Conservation (phyloP, 208 protist genomes). For the Porcisia hertigi region DNA sequence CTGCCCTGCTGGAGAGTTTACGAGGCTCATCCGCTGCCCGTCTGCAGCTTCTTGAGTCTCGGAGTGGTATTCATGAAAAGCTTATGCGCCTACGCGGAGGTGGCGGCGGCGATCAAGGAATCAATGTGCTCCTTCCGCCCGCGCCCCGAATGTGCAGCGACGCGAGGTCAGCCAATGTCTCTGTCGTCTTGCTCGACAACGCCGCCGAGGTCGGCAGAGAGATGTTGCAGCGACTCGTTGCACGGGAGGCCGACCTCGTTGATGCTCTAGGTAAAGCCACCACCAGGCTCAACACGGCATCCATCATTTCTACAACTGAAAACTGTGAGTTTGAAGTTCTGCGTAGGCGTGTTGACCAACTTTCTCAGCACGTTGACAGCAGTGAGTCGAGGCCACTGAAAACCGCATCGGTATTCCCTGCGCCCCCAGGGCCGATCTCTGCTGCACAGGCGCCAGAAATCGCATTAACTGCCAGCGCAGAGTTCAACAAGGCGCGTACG, state of each 20-base stretch:
- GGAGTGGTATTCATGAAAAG: neutral
- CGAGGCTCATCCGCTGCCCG: neutral
- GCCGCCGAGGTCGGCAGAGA: neutral
- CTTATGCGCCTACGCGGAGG: neutral
- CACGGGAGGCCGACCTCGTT: slow-evolving; percentile 8
- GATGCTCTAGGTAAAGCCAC: slow-evolving; percentile 17
- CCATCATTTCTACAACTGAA: neutral
- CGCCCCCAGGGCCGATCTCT: neutral
- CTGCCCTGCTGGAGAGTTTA: slow-evolving; percentile 2
- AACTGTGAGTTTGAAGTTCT: slow-evolving; percentile 10
- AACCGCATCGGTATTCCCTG: neutral
- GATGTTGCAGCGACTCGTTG: slow-evolving; percentile 2
- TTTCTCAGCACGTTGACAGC: slow-evolving; percentile 1
- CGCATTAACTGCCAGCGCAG: neutral
- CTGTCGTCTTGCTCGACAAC: neutral
- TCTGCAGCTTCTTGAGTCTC: slow-evolving; percentile 6
- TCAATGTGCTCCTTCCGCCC: neutral
- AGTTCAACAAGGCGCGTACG: slow-evolving; percentile 26
- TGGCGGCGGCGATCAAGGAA: neutral
- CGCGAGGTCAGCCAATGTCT: neutral
- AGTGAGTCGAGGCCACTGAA: neutral
- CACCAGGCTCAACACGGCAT: neutral
- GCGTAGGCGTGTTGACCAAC: slow-evolving; percentile 20
- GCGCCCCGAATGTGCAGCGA: neutral
- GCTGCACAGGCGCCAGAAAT: neutral